A percentile compares a stretch with the other conserved stretches of the same genome.
phyloP scores from a whole-genome alignment of 495 filamentous ascomycete species.

The Penicillium psychrofluorescens region DNA sequence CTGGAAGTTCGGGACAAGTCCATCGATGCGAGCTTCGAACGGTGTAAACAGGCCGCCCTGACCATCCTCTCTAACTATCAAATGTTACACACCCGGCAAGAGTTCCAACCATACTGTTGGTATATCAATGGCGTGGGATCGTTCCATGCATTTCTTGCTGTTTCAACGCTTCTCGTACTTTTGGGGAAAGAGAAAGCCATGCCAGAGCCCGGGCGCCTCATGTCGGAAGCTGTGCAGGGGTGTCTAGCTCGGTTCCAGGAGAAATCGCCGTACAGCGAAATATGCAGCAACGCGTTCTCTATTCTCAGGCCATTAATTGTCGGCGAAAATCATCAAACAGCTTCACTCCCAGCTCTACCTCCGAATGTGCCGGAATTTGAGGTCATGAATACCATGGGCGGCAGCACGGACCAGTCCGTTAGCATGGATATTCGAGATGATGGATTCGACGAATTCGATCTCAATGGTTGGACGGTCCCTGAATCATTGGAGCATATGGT shows the following conservation, averaged over 20 bases:
- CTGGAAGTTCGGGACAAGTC: background rate
- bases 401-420: too few species aligned
- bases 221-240: background rate
- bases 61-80: slow-evolving; percentile 2
- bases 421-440: too few species aligned
- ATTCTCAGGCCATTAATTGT: background rate
- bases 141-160: slow-evolving; percentile 3
- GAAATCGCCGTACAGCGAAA: background rate
- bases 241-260: background rate
- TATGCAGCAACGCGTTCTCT: background rate
- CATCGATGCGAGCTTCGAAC: background rate
- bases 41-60: slow-evolving; percentile 2
- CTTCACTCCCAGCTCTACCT: too few species aligned
- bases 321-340: too few species aligned
- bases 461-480: background rate
- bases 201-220: background rate
- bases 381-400: too few species aligned
- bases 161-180: background rate
- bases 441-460: background rate
- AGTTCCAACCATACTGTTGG: slow-evolving; percentile 2
- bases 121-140: slow-evolving; percentile 2
- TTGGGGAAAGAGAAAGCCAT: background rate
- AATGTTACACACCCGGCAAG: background rate
- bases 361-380: too few species aligned
- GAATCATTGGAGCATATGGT: background rate